Evolutionary conservation across 352 stramenopile species (phyloP).

Genomic region (Globisporangium cylindrosporum): DNA sequence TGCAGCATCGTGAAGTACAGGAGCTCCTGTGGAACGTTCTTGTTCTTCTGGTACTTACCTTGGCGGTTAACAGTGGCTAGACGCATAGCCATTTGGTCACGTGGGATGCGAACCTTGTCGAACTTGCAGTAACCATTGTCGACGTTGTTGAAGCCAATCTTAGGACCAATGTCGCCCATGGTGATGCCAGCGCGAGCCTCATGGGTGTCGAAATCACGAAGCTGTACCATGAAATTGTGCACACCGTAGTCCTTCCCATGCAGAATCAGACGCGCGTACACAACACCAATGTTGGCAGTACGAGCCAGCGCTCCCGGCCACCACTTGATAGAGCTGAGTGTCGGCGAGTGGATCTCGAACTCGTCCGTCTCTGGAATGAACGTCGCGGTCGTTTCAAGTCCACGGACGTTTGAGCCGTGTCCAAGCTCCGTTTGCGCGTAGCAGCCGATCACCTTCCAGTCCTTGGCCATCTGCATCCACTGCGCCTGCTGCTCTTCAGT

Average conservation of each 20-base stretch:
- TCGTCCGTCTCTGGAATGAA: slow-evolving; percentile 88
- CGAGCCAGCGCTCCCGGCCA: slow-evolving; percentile 94
- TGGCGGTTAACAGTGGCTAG: not conserved
- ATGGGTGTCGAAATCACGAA: slow-evolving; percentile 88
- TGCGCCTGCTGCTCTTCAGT: slow-evolving; percentile 61
- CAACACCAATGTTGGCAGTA: slow-evolving; percentile 90
- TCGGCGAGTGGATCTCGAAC: slow-evolving; percentile 95
- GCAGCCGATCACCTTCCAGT: slow-evolving; percentile 73
- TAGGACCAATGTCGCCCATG: slow-evolving; percentile 62
- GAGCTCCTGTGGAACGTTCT: not conserved
- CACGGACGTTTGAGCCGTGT: slow-evolving; percentile 85
- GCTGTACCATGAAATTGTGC: slow-evolving; percentile 96
- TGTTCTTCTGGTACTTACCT: not conserved
- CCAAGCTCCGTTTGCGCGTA: slow-evolving; percentile 90
- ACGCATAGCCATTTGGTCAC: not conserved
- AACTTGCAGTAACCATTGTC: not conserved
- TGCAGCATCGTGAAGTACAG: not conserved
- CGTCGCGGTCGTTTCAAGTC: slow-evolving; percentile 94
- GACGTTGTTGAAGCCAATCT: slow-evolving; percentile 18
- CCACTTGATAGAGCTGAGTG: slow-evolving; percentile 94
- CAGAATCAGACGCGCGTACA: slow-evolving; percentile 88
- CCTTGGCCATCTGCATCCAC: slow-evolving; percentile 71
- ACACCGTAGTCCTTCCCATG: slow-evolving; percentile 87
- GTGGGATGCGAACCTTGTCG: not conserved
- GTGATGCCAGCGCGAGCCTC: slow-evolving; percentile 46